phyloP scores from a whole-genome alignment of 108 stramenopile species.

The Chaetoceros muelleri region DNA sequence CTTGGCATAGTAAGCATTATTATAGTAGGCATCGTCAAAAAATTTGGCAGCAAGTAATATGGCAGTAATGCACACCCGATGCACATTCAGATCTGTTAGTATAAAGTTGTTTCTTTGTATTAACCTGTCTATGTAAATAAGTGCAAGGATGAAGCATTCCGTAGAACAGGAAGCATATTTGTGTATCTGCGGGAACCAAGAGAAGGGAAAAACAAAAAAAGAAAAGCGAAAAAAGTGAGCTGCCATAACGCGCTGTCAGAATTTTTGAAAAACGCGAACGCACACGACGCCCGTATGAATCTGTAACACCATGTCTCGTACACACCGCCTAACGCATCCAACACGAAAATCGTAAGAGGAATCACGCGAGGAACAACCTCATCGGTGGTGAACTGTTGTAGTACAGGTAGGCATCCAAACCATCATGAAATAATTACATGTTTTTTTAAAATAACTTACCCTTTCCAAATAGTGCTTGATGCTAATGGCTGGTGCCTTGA shows the following conservation, averaged over 20 bases:
- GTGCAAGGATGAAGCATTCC: constrained; percentile 93
- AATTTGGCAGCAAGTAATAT: constrained; percentile 96
- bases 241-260: background rate
- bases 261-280: background rate
- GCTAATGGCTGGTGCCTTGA: constrained; percentile 86
- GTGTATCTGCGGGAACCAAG: constrained; percentile 43
- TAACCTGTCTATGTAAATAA: constrained; percentile 97
- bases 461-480: constrained; percentile 86
- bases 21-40: constrained; percentile 99
- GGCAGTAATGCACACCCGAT: constrained; percentile 92
- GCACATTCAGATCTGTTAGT: constrained; percentile 92
- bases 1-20: constrained; percentile 97
- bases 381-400: too few relatives aligned
- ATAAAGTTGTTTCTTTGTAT: constrained; percentile 90
- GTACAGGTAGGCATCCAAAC: too few relatives aligned
- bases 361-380: too few relatives aligned
- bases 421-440: too few relatives aligned
- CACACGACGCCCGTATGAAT: too few relatives aligned
- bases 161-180: constrained; percentile 94
- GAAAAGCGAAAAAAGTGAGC: background rate
- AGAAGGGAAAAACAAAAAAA: background rate
- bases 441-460: constrained; percentile 33
- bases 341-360: too few relatives aligned
- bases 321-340: too few relatives aligned
- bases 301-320: too few relatives aligned